Evolutionary conservation across 306 rosid species (phyloP).

Genomic region (Acacia melanoxylon): DNA sequence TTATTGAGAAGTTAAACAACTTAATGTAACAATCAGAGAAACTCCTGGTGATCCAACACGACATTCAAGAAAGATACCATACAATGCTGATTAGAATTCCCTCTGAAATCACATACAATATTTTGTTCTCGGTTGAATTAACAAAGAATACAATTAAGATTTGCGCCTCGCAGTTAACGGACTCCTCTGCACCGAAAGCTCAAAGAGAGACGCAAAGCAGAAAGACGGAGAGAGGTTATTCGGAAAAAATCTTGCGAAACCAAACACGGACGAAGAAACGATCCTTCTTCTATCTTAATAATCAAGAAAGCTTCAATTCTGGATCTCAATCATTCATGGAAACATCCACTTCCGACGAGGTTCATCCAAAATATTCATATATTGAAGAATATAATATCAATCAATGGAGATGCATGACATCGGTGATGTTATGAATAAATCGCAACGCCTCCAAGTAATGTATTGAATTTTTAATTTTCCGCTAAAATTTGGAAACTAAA

Average conservation of each 20-base stretch:
- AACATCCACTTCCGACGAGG: background rate
- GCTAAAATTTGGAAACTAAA: background rate
- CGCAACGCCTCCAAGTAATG: background rate
- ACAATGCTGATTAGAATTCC: background rate
- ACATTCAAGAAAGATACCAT: background rate
- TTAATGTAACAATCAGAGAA: background rate
- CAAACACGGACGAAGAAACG: background rate
- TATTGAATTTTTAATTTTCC: background rate
- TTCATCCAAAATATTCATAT: background rate
- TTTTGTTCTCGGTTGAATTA: background rate
- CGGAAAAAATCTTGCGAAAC: background rate
- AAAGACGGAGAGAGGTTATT: background rate
- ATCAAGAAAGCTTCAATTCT: background rate
- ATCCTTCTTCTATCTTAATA: background rate
- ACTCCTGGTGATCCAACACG: background rate
- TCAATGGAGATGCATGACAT: background rate
- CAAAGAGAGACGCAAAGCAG: background rate
- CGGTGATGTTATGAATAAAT: background rate
- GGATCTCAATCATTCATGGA: constrained; percentile 2
- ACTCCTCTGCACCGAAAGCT: background rate
- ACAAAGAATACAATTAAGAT: background rate
- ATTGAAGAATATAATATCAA: background rate
- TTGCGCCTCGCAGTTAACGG: background rate
- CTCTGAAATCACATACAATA: background rate
- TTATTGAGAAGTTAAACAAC: background rate